phyloP scores from a whole-genome alignment of 2,329 filamentous ascomycete genomes.

The Tolypocladium sp. region DNA sequence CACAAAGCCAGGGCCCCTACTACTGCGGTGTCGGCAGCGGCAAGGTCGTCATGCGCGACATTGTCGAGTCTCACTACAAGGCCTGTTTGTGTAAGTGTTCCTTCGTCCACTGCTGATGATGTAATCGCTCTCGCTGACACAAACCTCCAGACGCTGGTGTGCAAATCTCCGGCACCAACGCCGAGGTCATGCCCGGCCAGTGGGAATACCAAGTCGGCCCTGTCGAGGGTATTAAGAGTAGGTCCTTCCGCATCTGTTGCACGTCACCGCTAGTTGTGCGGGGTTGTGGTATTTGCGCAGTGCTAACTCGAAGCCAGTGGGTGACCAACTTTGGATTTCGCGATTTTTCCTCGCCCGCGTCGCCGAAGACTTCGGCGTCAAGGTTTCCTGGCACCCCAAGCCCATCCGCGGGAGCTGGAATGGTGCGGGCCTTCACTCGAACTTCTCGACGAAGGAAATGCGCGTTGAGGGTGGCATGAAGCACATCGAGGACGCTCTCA shows the following conservation, averaged over 20 bases:
- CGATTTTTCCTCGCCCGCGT: constrained; percentile 82
- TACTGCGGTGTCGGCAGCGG: constrained; percentile 90
- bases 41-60: constrained; percentile 96
- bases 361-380: constrained; percentile 91
- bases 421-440: constrained; percentile 81
- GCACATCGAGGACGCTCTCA: constrained; percentile 77
- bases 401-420: constrained; percentile 91
- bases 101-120: background rate
- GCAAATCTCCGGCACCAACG: constrained; percentile 96
- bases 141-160: constrained; percentile 54
- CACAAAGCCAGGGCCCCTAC: constrained; percentile 25
- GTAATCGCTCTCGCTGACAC: background rate
- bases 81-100: constrained; percentile 53
- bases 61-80: constrained; percentile 64
- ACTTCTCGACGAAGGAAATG: constrained; percentile 88
- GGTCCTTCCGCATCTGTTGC: constrained; percentile 20
- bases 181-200: constrained; percentile 74
- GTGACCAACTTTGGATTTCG: constrained; percentile 87
- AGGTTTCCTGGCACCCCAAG: constrained; percentile 94
- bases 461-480: constrained; percentile 91
- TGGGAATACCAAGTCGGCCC: constrained; percentile 98
- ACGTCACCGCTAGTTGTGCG: background rate
- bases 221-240: constrained; percentile 74
- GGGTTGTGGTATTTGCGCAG: background rate
- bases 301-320: constrained; percentile 45